These are phyloP conservation scores for Thraustotheca clavata DNA, from an alignment of 352 stramenopile species.

Conservation along the genomic window DNA sequence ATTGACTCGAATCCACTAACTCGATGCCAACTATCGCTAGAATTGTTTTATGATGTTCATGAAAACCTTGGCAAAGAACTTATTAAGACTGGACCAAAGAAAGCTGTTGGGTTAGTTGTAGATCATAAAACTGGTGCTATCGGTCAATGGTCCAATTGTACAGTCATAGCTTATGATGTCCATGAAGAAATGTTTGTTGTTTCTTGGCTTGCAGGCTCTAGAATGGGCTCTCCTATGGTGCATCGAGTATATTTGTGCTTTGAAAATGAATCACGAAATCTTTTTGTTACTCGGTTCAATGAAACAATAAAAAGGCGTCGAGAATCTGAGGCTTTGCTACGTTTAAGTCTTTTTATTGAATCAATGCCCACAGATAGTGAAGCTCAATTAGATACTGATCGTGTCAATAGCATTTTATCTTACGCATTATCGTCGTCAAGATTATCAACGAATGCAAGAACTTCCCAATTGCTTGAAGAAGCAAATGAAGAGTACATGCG, in stretches of 20 bases:
- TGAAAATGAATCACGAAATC: slow-evolving; percentile 39
- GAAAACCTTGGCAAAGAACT: slow-evolving; percentile 20
- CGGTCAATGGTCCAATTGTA: slow-evolving; percentile 67
- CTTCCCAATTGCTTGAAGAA: slow-evolving; percentile 74
- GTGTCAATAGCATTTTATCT: slow-evolving; percentile 66
- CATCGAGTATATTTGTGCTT: slow-evolving; percentile 55
- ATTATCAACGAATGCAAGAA: slow-evolving; percentile 41
- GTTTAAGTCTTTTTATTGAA: slow-evolving; percentile 58
- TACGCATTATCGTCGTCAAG: slow-evolving; percentile 49
- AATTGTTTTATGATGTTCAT: not conserved
- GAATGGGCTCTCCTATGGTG: slow-evolving; percentile 55
- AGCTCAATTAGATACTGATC: slow-evolving; percentile 51
- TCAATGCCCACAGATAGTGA: slow-evolving; percentile 66
- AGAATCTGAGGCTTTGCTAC: slow-evolving; percentile 53
- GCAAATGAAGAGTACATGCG: slow-evolving; percentile 88
- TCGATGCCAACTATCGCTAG: not conserved
- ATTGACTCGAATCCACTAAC: not conserved
- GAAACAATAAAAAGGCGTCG: slow-evolving; percentile 35
- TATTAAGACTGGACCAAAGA: slow-evolving; percentile 32
- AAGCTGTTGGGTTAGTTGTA: slow-evolving; percentile 55
- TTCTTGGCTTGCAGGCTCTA: slow-evolving; percentile 64
- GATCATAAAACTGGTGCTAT: slow-evolving; percentile 40
- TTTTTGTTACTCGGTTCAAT: slow-evolving; percentile 38
- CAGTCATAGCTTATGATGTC: slow-evolving; percentile 59
- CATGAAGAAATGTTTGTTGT: slow-evolving; percentile 45